Evolutionary conservation across 2,329 filamentous ascomycete genomes (phyloP).

Genomic region (Nemania abortiva): DNA sequence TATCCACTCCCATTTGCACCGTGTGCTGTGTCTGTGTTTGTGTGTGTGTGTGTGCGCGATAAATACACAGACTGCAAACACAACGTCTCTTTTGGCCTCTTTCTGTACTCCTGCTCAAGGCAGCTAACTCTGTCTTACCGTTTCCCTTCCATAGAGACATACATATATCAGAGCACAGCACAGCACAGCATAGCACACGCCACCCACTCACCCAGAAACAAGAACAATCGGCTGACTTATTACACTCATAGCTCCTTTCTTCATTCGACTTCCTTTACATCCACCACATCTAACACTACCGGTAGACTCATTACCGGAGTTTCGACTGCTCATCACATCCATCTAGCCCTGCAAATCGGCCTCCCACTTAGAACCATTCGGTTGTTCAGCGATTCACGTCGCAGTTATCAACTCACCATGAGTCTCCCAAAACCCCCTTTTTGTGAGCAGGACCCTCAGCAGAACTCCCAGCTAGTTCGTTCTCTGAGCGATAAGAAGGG

Average conservation of each 20-base stretch:
- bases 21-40: too few relatives aligned
- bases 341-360: background rate
- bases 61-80: background rate
- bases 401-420: conserved; percentile 40
- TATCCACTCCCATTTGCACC: background rate
- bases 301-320: background rate
- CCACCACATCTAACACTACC: background rate
- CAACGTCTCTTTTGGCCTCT: background rate
- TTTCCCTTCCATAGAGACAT: background rate
- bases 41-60: too few relatives aligned
- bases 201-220: background rate
- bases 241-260: conserved; percentile 13
- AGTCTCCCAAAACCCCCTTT: conserved; percentile 67
- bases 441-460: conserved; percentile 74
- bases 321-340: background rate
- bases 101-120: background rate
- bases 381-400: conserved; percentile 1
- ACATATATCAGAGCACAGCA: background rate
- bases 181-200: background rate
- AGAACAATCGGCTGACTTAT: conserved; percentile 11
- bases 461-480: conserved; percentile 74
- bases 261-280: background rate
- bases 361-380: background rate
- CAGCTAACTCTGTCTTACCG: background rate
- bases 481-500: conserved; percentile 71